Conservation (phyloP, 2,329 filamentous ascomycete genomes). For the Endothia cerciana region DNA sequence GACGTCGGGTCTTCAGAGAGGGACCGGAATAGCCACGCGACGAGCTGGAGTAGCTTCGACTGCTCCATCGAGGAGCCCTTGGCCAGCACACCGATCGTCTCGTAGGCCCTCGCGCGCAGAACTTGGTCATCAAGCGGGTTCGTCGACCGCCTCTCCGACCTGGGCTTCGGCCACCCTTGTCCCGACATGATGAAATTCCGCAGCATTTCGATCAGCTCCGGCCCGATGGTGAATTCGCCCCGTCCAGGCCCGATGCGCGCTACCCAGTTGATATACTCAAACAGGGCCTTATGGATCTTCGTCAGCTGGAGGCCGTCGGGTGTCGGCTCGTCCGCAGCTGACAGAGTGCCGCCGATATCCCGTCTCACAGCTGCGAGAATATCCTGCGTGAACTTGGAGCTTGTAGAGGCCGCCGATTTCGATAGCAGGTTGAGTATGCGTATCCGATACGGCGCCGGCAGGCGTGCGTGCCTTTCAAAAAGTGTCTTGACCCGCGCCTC, state of each 20-base stretch:
- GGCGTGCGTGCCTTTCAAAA: constrained; percentile 74
- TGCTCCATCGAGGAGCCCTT: constrained; percentile 63
- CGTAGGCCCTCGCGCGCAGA: constrained; percentile 81
- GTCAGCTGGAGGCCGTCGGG: constrained; percentile 71
- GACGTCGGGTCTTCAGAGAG: constrained; percentile 77
- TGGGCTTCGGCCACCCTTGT: constrained; percentile 79
- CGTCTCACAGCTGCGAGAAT: constrained; percentile 73
- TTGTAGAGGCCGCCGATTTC: constrained; percentile 74
- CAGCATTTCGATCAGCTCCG: constrained; percentile 69
- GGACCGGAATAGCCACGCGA: constrained; percentile 80
- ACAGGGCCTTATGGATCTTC: constrained; percentile 81
- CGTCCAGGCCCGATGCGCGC: constrained; percentile 69
- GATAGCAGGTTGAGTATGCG: constrained; percentile 76
- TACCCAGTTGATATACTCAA: constrained; percentile 86
- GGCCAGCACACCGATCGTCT: constrained; percentile 83
- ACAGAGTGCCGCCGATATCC: constrained; percentile 53
- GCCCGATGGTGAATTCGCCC: constrained; percentile 67
- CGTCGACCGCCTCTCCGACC: constrained; percentile 31
- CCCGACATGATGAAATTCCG: constrained; percentile 70
- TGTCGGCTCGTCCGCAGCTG: constrained; percentile 31
- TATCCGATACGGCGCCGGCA: constrained; percentile 74
- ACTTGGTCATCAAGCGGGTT: constrained; percentile 61
- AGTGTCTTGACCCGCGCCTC: constrained; percentile 63
- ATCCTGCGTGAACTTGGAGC: constrained; percentile 60
- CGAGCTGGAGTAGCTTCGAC: constrained; percentile 57